Percentiles rank a stretch among this genome's conserved stretches.
These are phyloP conservation scores for Alternaria sp. DNA, from an alignment of 2,329 filamentous ascomycete genomes.

Conservation along the genomic window DNA sequence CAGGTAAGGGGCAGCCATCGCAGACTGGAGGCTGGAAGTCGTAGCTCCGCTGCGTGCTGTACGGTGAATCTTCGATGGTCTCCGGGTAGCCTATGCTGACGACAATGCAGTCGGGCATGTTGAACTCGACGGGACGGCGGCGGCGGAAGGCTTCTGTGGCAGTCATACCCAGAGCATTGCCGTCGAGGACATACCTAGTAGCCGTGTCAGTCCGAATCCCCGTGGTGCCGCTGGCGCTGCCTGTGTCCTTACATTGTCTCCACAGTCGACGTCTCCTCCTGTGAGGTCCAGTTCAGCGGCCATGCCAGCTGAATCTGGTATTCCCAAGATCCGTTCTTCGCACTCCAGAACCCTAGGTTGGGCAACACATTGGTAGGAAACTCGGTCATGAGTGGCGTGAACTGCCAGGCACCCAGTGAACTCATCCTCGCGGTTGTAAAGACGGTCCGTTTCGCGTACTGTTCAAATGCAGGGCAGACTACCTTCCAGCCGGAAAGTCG, in stretches of 20 bases:
- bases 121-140: constrained; percentile 40
- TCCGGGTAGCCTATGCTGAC: constrained; percentile 41
- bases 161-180: constrained; percentile 36
- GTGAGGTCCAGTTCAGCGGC: constrained; percentile 42
- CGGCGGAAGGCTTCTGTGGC: constrained; percentile 40
- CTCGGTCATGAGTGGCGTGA: constrained; percentile 30
- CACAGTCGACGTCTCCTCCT: constrained; percentile 27
- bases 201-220: constrained; percentile 2
- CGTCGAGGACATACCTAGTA: constrained; percentile 42
- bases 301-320: constrained; percentile 44
- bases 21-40: constrained; percentile 43
- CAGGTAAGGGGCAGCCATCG: constrained; percentile 31
- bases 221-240: background rate
- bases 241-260: constrained; percentile 37
- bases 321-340: constrained; percentile 42
- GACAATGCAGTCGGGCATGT: constrained; percentile 37
- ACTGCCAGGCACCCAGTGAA: constrained; percentile 37
- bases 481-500: background rate
- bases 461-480: background rate
- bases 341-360: constrained; percentile 39
- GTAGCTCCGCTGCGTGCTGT: constrained; percentile 30
- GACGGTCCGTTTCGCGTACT: background rate
- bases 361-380: constrained; percentile 36
- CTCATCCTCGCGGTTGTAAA: constrained; percentile 12
- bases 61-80: constrained; percentile 39